These are phyloP conservation scores for Mucor racemosus DNA, from an alignment of 371 early-diverging fungal genomes.

Conservation along the genomic window DNA sequence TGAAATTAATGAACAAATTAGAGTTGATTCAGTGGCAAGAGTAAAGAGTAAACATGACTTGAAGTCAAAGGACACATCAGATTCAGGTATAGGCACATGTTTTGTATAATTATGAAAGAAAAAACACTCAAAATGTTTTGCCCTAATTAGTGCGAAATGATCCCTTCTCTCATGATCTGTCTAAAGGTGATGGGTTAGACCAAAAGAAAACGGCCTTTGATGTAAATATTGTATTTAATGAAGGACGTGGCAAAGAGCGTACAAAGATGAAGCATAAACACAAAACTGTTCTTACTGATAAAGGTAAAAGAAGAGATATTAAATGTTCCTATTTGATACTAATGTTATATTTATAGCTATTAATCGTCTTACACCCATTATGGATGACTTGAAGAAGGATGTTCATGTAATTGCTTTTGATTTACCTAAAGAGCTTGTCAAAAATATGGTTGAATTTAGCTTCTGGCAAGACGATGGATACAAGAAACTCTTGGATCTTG, in stretches of 20 bases:
- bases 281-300: conserved; percentile 69
- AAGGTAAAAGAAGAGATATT: conserved; percentile 45
- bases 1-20: conserved; percentile 73
- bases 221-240: conserved; percentile 51
- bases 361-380: conserved; percentile 56
- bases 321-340: not conserved
- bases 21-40: conserved; percentile 56
- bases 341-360: conserved; percentile 40
- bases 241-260: conserved; percentile 47
- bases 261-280: conserved; percentile 75
- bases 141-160: conserved; percentile 32
- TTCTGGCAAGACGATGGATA: conserved; percentile 70
- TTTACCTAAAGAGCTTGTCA: conserved; percentile 63
- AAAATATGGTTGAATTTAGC: conserved; percentile 59
- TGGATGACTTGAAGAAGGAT: conserved; percentile 57
- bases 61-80: conserved; percentile 53
- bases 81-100: conserved; percentile 35
- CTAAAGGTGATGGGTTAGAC: conserved; percentile 40
- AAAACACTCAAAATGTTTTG: not conserved
- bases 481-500: conserved; percentile 48
- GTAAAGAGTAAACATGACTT: conserved; percentile 60
- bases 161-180: conserved; percentile 39
- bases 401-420: conserved; percentile 77
- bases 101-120: not conserved
- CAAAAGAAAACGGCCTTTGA: conserved; percentile 41